Conservation (phyloP, 1,284 basidiomycete genomes). For the Chondrostereum purpureum region DNA sequence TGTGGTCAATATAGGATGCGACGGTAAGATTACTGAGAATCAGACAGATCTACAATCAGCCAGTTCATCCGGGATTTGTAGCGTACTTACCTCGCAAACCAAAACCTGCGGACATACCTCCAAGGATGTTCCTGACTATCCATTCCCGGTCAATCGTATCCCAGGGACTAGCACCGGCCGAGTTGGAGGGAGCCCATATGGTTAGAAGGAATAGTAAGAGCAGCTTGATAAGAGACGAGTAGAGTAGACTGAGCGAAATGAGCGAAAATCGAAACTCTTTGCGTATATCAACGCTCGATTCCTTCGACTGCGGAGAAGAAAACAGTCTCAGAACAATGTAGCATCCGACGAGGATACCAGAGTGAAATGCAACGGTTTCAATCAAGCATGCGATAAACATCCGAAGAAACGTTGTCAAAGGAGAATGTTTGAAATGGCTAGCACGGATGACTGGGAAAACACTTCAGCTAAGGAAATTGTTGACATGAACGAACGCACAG, state of each 20-base stretch:
- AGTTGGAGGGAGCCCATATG: constrained; percentile 65
- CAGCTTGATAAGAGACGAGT: constrained; percentile 83
- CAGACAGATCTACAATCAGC: neutral
- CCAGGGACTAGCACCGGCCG: constrained; percentile 4
- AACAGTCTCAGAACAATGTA: constrained; percentile 40
- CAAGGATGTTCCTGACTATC: constrained; percentile 78
- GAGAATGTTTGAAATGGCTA: constrained; percentile 54
- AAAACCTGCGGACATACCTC: constrained; percentile 71
- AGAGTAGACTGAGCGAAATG: constrained; percentile 75
- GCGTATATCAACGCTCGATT: constrained; percentile 35
- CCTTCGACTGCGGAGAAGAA: constrained; percentile 27
- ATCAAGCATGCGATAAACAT: constrained; percentile 55
- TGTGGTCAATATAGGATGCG: constrained; percentile 72
- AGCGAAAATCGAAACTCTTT: constrained; percentile 66
- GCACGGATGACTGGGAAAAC: constrained; percentile 59
- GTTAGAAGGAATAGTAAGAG: constrained; percentile 79
- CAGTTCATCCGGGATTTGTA: neutral
- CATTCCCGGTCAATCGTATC: constrained; percentile 74
- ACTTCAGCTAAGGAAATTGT: constrained; percentile 3
- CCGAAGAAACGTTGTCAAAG: constrained; percentile 38
- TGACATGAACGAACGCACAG: constrained; percentile 39
- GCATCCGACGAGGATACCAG: constrained; percentile 54
- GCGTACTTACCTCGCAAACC: constrained; percentile 34
- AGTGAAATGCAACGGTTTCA: constrained; percentile 69
- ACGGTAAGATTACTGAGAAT: constrained; percentile 62